Conservation (phyloP, 306 rosid species). For the Gynostemma pentaphyllum region DNA sequence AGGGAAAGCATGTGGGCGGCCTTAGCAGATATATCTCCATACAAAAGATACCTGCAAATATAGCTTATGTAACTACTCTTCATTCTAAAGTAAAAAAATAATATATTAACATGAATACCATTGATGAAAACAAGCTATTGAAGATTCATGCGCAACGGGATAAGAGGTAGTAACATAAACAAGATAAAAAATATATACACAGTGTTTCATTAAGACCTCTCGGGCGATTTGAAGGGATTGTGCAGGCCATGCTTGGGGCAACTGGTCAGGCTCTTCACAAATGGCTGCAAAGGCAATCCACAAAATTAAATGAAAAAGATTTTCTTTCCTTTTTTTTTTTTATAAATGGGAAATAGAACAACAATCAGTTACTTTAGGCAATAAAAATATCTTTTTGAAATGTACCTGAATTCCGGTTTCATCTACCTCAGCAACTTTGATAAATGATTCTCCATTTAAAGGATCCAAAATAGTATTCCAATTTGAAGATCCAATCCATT, state of each 20-base stretch:
- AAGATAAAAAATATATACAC: background rate
- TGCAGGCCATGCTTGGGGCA: constrained; percentile 96
- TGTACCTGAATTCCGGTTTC: constrained; percentile 72
- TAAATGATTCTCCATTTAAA: constrained; percentile 88
- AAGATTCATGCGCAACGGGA: background rate
- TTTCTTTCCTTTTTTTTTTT: no score
- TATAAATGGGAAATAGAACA: no score
- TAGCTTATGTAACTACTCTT: background rate
- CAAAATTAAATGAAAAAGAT: background rate
- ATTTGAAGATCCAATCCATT: constrained; percentile 57
- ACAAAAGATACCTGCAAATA: constrained; percentile 68
- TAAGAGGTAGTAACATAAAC: background rate
- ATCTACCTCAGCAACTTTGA: constrained; percentile 78
- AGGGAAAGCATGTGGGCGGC: constrained; percentile 84
- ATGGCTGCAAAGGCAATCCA: constrained; percentile 48
- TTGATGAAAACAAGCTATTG: background rate
- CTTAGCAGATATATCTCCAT: constrained; percentile 71
- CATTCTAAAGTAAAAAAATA: background rate
- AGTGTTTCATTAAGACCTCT: constrained; percentile 47
- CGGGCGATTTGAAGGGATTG: constrained; percentile 92
- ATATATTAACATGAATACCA: background rate
- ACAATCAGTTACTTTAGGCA: background rate
- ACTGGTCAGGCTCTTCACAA: constrained; percentile 69
- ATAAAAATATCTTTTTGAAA: no score
- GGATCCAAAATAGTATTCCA: constrained; percentile 77